These are phyloP conservation scores for Boletellus deceptivus DNA, from an alignment of 1,284 basidiomycete species.

Conservation along the genomic window DNA sequence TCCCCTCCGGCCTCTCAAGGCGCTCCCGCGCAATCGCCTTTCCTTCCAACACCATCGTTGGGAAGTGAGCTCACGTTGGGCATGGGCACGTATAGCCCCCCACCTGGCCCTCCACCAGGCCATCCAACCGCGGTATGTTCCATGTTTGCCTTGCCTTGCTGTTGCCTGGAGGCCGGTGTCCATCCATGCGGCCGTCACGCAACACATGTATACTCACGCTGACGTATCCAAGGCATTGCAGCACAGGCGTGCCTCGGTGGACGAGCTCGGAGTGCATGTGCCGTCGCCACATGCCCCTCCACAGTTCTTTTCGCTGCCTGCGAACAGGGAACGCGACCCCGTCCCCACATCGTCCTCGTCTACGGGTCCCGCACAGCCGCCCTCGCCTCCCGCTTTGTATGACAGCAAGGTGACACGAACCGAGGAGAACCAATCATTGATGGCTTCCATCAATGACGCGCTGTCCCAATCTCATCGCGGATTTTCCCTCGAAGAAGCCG, in stretches of 20 bases:
- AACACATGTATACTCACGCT: slow-evolving; percentile 17
- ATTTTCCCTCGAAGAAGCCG: slow-evolving; percentile 27
- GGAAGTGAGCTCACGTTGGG: slow-evolving; percentile 33
- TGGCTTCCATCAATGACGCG: slow-evolving; percentile 51
- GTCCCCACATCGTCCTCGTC: not conserved
- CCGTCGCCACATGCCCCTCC: slow-evolving; percentile 2
- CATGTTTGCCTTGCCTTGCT: slow-evolving; percentile 12
- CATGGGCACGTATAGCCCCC: slow-evolving; percentile 7
- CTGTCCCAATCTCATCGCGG: slow-evolving; percentile 34
- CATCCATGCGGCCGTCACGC: slow-evolving; percentile 9
- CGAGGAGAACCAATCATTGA: slow-evolving; percentile 43
- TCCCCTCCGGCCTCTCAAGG: slow-evolving; percentile 8
- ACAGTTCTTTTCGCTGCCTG: slow-evolving; percentile 27
- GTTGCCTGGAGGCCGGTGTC: slow-evolving; percentile 21
- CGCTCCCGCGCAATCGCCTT: slow-evolving; percentile 9
- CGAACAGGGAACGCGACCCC: slow-evolving; percentile 12
- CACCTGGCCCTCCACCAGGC: slow-evolving; percentile 13
- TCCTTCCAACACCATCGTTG: slow-evolving; percentile 29
- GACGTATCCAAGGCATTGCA: slow-evolving; percentile 11
- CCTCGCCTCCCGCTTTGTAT: slow-evolving; percentile 10
- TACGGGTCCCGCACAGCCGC: slow-evolving; percentile 5
- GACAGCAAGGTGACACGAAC: slow-evolving; percentile 8
- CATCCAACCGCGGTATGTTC: slow-evolving; percentile 22
- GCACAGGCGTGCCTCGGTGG: slow-evolving; percentile 23
- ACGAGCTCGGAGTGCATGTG: slow-evolving; percentile 28